These are phyloP conservation scores for Torulaspora quercuum DNA, from an alignment of 805 yeast species.

Conservation along the genomic window DNA sequence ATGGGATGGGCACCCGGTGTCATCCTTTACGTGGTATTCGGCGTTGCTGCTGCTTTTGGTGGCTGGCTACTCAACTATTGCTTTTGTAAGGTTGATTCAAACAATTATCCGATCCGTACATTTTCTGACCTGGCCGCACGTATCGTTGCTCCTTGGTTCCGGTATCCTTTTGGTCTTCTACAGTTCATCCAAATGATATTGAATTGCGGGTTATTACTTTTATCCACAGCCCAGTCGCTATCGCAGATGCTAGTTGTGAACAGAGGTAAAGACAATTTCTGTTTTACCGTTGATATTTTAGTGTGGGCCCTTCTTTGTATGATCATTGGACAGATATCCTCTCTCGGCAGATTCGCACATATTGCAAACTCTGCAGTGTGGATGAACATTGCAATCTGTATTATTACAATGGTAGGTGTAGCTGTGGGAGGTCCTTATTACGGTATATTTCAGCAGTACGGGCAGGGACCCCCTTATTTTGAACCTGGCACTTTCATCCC, in stretches of 20 bases:
- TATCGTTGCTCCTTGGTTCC: constrained; percentile 29
- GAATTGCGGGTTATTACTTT: constrained; percentile 43
- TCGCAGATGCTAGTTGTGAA: constrained; percentile 37
- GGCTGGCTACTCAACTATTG: constrained; percentile 40
- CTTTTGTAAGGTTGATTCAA: constrained; percentile 41
- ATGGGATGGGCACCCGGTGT: constrained; percentile 47
- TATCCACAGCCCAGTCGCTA: constrained; percentile 43
- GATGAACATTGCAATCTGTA: constrained; percentile 44
- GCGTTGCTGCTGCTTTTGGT: constrained; percentile 42
- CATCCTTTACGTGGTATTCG: constrained; percentile 42
- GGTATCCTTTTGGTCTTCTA: constrained; percentile 24
- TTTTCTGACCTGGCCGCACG: constrained; percentile 44
- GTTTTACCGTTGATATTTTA: constrained; percentile 42
- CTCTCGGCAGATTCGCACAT: constrained; percentile 40
- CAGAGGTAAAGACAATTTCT: constrained; percentile 31
- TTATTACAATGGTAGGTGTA: constrained; percentile 45
- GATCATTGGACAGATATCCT: constrained; percentile 42
- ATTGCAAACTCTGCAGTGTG: constrained; percentile 46
- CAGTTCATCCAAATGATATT: constrained; percentile 44
- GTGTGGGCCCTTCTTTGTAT: constrained; percentile 45
- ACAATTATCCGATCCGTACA: constrained; percentile 43
- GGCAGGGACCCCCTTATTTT: constrained; percentile 16
- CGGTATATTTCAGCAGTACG: constrained; percentile 29
- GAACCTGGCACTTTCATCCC: constrained; percentile 14
- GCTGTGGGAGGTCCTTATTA: constrained; percentile 38